phyloP scores from a whole-genome alignment of 78 protist species.

The slime mould (Dictyostelium discoideum) region DNA sequence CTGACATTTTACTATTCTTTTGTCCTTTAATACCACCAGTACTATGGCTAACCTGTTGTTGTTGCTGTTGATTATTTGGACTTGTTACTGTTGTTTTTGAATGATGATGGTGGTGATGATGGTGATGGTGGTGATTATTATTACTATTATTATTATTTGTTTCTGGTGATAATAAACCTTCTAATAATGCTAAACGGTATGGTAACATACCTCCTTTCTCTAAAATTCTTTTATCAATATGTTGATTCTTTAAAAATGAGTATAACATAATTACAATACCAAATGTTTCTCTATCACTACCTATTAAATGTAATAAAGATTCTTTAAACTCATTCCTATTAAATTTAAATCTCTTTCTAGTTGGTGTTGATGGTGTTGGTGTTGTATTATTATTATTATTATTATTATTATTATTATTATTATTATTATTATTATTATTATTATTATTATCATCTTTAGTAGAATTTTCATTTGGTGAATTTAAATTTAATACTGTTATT shows the following conservation, averaged over 20 bases:
- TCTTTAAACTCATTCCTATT: conserved; percentile 49
- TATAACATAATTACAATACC: conserved; percentile 57
- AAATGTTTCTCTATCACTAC: conserved; percentile 63
- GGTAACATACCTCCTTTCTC: conserved; percentile 79
- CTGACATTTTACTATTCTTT: conserved; percentile 35
- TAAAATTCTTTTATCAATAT: conserved; percentile 47
- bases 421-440: not conserved
- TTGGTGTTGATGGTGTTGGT: not conserved
- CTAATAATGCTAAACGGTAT: conserved; percentile 55
- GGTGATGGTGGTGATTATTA: not conserved
- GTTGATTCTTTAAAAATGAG: conserved; percentile 52
- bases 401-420: too few relatives aligned
- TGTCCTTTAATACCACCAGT: not conserved
- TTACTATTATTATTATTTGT: not conserved
- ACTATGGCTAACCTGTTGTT: not conserved
- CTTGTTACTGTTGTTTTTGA: not conserved
- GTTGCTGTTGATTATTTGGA: not conserved
- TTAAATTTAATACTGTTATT: not conserved
- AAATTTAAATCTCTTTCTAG: not conserved
- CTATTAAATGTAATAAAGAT: conserved; percentile 15
- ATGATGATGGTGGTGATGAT: not conserved
- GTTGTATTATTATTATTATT: not conserved
- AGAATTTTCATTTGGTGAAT: not conserved
- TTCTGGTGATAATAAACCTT: conserved; percentile 72
- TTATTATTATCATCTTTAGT: not conserved